A percentile compares a stretch with the other conserved stretches of the same genome.
These are phyloP conservation scores for Amanita polypyramis DNA, from an alignment of 768 basidiomycete genomes.

Conservation along the genomic window DNA sequence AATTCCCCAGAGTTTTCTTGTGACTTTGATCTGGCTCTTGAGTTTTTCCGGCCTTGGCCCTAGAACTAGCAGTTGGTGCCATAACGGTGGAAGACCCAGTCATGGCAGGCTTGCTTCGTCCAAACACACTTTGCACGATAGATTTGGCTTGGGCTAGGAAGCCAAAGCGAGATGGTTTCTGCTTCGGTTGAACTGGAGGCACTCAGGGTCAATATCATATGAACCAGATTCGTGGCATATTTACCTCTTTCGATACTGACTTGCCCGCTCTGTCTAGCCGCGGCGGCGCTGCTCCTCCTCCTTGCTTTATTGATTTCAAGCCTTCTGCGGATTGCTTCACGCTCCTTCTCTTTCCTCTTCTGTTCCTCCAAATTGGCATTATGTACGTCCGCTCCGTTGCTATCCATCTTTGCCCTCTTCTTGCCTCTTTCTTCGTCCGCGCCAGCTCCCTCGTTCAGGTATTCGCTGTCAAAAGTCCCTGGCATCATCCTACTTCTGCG, in stretches of 20 bases:
- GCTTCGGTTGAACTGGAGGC: conserved; percentile 26
- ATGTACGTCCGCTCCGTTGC: conserved; percentile 22
- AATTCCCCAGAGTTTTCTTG: background rate
- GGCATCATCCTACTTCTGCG: conserved; percentile 37
- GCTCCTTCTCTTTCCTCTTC: conserved; percentile 37
- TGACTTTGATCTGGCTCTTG: background rate
- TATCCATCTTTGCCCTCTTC: conserved; percentile 15
- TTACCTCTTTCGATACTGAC: conserved; percentile 23
- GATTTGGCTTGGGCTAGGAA: conserved; percentile 66
- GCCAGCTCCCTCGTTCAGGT: conserved; percentile 28
- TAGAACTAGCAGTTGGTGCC: conserved; percentile 5
- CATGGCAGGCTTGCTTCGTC: conserved; percentile 25
- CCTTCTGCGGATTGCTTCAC: conserved; percentile 50
- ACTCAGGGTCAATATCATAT: background rate
- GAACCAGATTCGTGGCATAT: background rate
- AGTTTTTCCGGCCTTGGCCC: conserved; percentile 1
- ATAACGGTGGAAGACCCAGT: background rate
- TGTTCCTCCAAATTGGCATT: conserved; percentile 30
- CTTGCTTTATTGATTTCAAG: conserved; percentile 58
- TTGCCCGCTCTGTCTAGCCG: conserved; percentile 24
- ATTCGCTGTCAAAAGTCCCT: conserved; percentile 43
- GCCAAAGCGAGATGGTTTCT: conserved; percentile 50
- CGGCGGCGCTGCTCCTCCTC: conserved; percentile 57
- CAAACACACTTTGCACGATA: conserved; percentile 67
- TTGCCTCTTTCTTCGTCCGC: conserved; percentile 28